Conservation (phyloP, 331 rosid species). For the Spiraea crenata region DNA sequence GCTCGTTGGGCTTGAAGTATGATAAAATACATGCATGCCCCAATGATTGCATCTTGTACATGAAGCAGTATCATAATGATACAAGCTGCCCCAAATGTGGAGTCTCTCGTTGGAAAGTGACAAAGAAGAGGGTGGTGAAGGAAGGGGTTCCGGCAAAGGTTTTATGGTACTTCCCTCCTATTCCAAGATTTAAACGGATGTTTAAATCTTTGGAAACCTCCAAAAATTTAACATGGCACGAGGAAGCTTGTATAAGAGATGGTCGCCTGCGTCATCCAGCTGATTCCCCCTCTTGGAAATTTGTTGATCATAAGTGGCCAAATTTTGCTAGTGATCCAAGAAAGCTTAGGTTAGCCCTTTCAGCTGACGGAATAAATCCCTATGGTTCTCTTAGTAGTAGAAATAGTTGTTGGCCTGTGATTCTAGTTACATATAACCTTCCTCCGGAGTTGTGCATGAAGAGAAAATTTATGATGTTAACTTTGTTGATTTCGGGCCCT, state of each 20-base stretch:
- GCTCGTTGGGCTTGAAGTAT: too few relatives aligned
- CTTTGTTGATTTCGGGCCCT: too few relatives aligned
- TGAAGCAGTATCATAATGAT: too few relatives aligned
- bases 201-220: background rate
- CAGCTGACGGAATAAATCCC: background rate
- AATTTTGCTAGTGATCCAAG: constrained; percentile 5
- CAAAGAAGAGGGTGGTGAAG: background rate
- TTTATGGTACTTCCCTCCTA: background rate
- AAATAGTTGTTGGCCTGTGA: background rate
- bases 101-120: background rate
- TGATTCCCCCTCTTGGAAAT: background rate
- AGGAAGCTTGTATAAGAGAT: background rate
- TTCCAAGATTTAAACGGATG: background rate
- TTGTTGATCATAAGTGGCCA: background rate
- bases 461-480: too few relatives aligned
- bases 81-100: too few relatives aligned
- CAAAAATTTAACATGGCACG: background rate
- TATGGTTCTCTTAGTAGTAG: background rate
- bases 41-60: too few relatives aligned
- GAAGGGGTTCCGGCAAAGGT: background rate
- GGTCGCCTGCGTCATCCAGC: background rate
- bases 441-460: too few relatives aligned
- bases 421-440: background rate
- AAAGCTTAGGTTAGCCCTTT: background rate
- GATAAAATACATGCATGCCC: too few relatives aligned